Base-by-base conservation (phyloP, 805 yeast genomes). In the Nakazawaea sp. region DNA sequence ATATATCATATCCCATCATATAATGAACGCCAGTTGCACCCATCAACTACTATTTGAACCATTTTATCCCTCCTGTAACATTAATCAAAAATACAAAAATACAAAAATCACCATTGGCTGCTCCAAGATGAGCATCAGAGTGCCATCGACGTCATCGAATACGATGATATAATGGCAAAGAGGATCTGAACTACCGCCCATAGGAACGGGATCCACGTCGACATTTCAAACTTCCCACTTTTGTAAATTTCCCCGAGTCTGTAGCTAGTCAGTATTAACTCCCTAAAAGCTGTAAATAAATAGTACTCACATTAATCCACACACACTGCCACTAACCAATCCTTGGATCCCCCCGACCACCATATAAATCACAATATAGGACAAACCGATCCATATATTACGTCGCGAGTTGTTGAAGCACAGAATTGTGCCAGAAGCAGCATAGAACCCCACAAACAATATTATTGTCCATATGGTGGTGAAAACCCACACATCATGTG, bases 171-270 rank as follows among this genome's bases (percentile, higher is more conserved):
- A 25, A 86, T 68, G 51, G 82, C 75, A 55, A 73, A 83, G 30
- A 87, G 52, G 5, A 84, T 67, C 47, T 77, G 78, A 4, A 82
- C 71, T 2, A 82, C 57, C 0, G 78, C 94, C 76, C 89, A 85
- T 38, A 82, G 72, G 46, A 90, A 70, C 0, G 98, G 97, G 6
- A 90, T 76, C 98, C 98, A 90, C 0, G 97, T 85, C 10, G 94
- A 81, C 94, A 92, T 85, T 17, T 82, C 72, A 49, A 90, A 76
- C 18, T 81, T 68, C 0, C 95, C 95, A 0, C 95, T 78, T 38
- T 70, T 66, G 59, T 89, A 89, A 6, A 88, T 71, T 1, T 87
- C 83, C 25, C 80, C 80, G 13, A 84, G 53, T 30, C 38, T 33
- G 38, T 30, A 35, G 16, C 28, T 24, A n/a, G 15, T 25, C 19